These are phyloP conservation scores for Ocimum tenuiflorum DNA, from an alignment of 257 asterid species.

Conservation along the genomic window DNA sequence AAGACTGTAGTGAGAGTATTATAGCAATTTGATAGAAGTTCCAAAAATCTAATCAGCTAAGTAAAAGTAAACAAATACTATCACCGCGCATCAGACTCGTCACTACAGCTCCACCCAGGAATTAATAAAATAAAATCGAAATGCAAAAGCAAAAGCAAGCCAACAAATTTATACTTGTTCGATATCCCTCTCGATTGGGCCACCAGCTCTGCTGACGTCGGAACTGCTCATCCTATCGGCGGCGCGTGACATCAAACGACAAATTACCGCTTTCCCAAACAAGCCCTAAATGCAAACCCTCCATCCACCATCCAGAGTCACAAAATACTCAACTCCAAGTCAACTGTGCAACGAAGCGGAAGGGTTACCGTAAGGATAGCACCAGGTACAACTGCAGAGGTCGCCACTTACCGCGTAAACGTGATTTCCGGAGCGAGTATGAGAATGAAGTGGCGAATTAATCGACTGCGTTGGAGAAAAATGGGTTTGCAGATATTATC, in stretches of 20 bases:
- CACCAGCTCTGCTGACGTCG: constrained; percentile 57
- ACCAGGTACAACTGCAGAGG: constrained; percentile 15
- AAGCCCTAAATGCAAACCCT: constrained; percentile 40
- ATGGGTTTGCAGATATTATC: neutral
- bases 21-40: neutral
- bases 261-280: constrained; percentile 28
- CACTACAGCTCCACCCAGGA: constrained; percentile 12
- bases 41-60: constrained; percentile 13
- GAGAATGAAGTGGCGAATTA: constrained; percentile 3
- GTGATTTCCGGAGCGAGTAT: neutral
- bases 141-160: neutral
- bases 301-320: constrained; percentile 37
- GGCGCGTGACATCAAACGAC: constrained; percentile 31
- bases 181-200: constrained; percentile 70
- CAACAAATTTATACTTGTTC: constrained; percentile 46
- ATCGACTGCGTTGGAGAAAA: constrained; percentile 8
- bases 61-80: neutral
- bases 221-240: constrained; percentile 59
- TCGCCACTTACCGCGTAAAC: neutral
- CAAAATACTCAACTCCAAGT: constrained; percentile 10
- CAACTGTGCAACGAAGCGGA: constrained; percentile 7
- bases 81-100: neutral
- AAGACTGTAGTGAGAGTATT: neutral
- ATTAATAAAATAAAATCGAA: neutral
- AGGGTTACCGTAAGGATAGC: constrained; percentile 20